Conservation (phyloP, 2,329 filamentous ascomycete genomes). For the Alternaria triticina region DNA sequence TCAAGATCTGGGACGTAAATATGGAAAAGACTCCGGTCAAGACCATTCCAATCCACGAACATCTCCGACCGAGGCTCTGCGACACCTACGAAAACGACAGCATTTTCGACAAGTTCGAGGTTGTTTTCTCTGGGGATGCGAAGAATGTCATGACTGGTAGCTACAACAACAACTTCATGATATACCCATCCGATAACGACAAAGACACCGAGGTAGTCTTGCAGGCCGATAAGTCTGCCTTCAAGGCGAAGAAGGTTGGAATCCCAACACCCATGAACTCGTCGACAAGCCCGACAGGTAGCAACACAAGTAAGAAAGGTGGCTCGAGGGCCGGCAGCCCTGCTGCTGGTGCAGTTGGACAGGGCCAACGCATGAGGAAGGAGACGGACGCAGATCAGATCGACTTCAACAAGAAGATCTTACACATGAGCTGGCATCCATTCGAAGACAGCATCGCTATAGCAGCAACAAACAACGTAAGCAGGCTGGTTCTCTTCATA, state of each 20-base stretch:
- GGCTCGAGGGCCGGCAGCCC: constrained; percentile 88
- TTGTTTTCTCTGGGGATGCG: constrained; percentile 96
- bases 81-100: constrained; percentile 99
- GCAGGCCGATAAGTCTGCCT: constrained; percentile 97
- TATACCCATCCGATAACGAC: constrained; percentile 94
- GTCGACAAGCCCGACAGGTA: constrained; percentile 73
- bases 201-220: constrained; percentile 97
- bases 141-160: constrained; percentile 99
- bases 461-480: constrained; percentile 98
- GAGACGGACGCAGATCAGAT: constrained; percentile 99
- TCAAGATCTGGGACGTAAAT: constrained; percentile 99
- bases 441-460: constrained; percentile 99
- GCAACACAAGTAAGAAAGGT: constrained; percentile 78
- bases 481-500: constrained; percentile 46
- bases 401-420: constrained; percentile 99
- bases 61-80: constrained; percentile 89
- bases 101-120: constrained; percentile 99
- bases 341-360: constrained; percentile 71
- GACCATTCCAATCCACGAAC: constrained; percentile 98
- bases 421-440: constrained; percentile 99
- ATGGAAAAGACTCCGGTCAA: constrained; percentile 98
- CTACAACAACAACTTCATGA: constrained; percentile 99
- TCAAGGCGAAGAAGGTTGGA: constrained; percentile 99
- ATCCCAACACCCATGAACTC: constrained; percentile 96
- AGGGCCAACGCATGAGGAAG: constrained; percentile 95